Base-by-base conservation (phyloP, 441 rosid genomes). In the Gossypium schwendimanii region DNA sequence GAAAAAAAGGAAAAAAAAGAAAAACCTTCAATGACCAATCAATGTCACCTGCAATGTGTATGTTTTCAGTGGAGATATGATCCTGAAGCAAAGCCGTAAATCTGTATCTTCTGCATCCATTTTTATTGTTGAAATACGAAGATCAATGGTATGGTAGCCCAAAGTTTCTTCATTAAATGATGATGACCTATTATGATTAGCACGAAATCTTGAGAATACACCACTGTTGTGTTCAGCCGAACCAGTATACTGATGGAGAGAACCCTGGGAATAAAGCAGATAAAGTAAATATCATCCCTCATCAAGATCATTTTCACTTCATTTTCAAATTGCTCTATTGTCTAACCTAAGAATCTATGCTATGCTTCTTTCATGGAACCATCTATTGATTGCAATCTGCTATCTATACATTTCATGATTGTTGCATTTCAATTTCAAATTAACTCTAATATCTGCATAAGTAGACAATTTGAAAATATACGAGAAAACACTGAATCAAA, bases 1-100 rank as follows among this genome's bases (percentile, higher is more conserved):
- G 45, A 10, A n/a, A 49, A 20, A 55, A 55, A 68, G 61, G 18
- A 15, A 17, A 12, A 15, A 21, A 36, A 50, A 26, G 9, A 36
- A 36, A 36, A 36, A 39, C 41, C 18, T 18, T 58, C 65, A 17
- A 62, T 15, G 73, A 58, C 23, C 28, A 65, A 70, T 72, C 72
- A 79, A 65, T 4, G 76, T 83, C 70, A 94, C 98, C 97, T 94
- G 96, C 75, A 94, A 82, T 58, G 96, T 91, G 82, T 83, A 91
- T 47, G 88, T 84, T 80, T 90, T 91, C 59, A 72, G 67, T 26
- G 97, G 98, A 69, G 96, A 90, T 75, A 94, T 86, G 77, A 94
- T 84, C 83, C 97, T 90, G 83, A 94, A 94, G 81, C 98, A 94
- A 63, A 94, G 92, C 64, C 96, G 87, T 65, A 91, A 80, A 84